Base-by-base conservation (phyloP, 805 yeast genomes). In the Naumovozyma baii region DNA sequence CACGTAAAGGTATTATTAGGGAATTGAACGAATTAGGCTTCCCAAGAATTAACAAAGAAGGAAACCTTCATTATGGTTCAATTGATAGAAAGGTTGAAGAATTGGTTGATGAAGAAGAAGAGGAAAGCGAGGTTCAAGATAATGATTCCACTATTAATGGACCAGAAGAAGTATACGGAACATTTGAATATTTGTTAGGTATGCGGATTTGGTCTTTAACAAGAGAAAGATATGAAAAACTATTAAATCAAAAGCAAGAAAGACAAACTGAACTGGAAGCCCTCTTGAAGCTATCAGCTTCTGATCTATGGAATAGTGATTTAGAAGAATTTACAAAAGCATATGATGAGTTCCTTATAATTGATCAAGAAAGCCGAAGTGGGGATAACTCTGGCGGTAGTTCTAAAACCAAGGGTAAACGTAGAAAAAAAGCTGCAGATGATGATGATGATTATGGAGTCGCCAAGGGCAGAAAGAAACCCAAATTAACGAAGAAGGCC, bases 201-300 rank as follows among this genome's bases (percentile, higher is more conserved):
- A 83, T 92, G 95, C 76, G 87, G 28, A 79, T 92, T 47, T 86
- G 96, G 92, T 82, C 96, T 30, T 74, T 92, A 55, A 90, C 98
- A 0, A 72, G 71, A 42, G 98, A 92, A 63, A 74, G 92, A 51
- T 92, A 88, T 56, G 88, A 85, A 52, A 79, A 74, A 49, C 67
- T 92, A 48, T 66, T 87, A 51, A 70, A 71, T 39, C 94, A 88
- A 57, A 73, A 76, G 44, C 84, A 77, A 41, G 80, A 68, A 18
- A 81, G 79, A 52, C 90, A 86, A 56, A 67, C 60, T 10, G 94
- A 84, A 55, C 70, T 90, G 50, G 80, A 76, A 34, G 57, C 54
- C 1, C 68, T 92, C 49, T 70, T 87, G 49, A 70, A 73, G 39
- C 68, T 76, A 53, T 67, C 83, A 10, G 87, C 95, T 13, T 85